Evolutionary conservation across 2,329 filamentous ascomycete genomes (phyloP), one percentile per base, ranked within the genome.

Genomic region (Thelonectria olida): DNA sequence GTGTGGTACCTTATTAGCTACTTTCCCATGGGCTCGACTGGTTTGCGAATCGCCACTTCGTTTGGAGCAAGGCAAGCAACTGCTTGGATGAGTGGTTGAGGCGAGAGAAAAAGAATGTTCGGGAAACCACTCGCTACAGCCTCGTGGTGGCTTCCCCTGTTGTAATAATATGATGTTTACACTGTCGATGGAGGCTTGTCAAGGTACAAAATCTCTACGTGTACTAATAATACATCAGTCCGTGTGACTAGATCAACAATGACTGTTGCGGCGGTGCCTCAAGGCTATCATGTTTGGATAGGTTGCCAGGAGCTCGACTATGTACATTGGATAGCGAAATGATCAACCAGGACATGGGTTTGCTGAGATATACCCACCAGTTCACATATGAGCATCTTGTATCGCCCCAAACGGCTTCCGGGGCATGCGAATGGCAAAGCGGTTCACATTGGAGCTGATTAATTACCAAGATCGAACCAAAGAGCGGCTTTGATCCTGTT

Each of bases 1-100:
- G 67, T 92, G 47, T 98, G 95, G 95, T 98, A 98, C 80, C 84
- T 97, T 47, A 89, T 98, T 77, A 97, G 92, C 79, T 99, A 99
- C 78, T 98, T 98, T 73, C 96, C 96, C 23, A 97, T 98, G 94
- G 96, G 96, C 39, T 92, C 92, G 58, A 92, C 90, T 56, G 93
- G 96, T 41, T 81, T 99, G 67, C 90, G 95, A 61, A 88, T 97
- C 68, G 93, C 93, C 59, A 92, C 93, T 42, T 89, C 88, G 3
- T 96, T 97, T 74, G 96, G 95, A 20, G 92, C 91, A 19, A 90
- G 90, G 74, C 87, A 94, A 73, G 92, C 96, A 36, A 87, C 92
- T 5, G 87, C 93, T 54, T 98, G 95, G 96, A 90, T 97, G 87
- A 90, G 87, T 48, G 90, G 91, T 61, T 97, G 64, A 71, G 62